phyloP scores from a whole-genome alignment of 768 basidiomycete species.

The Tubosaeta sp. region DNA sequence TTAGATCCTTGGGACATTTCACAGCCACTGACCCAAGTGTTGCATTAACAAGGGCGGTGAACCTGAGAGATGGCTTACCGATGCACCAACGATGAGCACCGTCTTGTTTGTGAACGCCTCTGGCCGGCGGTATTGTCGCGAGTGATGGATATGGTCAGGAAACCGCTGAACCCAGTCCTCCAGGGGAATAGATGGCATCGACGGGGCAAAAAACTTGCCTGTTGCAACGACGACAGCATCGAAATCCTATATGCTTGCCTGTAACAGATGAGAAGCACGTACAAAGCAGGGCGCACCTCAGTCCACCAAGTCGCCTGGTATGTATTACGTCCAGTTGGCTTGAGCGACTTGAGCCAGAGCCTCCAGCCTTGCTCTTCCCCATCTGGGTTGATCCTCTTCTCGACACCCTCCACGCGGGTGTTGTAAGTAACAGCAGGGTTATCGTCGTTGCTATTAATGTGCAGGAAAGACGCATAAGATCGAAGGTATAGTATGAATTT shows the following conservation, averaged over 20 bases:
- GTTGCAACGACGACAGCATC: conserved; percentile 13
- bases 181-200: conserved; percentile 11
- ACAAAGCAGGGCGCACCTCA: conserved; percentile 2
- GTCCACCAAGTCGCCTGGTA: conserved; percentile 32
- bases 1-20: conserved; percentile 14
- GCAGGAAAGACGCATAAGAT: conserved; percentile 39
- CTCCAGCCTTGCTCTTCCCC: conserved; percentile 35
- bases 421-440: conserved; percentile 39
- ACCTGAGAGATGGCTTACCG: neutral
- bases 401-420: conserved; percentile 44
- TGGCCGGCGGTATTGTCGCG: conserved; percentile 41
- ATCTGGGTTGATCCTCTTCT: conserved; percentile 33
- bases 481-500: conserved; percentile 33
- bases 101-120: conserved; percentile 34
- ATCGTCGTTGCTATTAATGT: conserved; percentile 40
- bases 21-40: conserved; percentile 1
- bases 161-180: conserved; percentile 22
- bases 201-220: conserved; percentile 12
- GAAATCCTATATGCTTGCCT: conserved; percentile 3
- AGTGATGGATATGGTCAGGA: conserved; percentile 35
- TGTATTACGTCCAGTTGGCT: conserved; percentile 10
- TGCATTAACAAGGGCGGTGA: neutral
- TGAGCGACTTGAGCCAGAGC: conserved; percentile 32
- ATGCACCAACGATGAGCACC: conserved; percentile 39
- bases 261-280: neutral